Base-by-base conservation (phyloP, 805 yeast species). In the Metschnikowia kofuensis region DNA sequence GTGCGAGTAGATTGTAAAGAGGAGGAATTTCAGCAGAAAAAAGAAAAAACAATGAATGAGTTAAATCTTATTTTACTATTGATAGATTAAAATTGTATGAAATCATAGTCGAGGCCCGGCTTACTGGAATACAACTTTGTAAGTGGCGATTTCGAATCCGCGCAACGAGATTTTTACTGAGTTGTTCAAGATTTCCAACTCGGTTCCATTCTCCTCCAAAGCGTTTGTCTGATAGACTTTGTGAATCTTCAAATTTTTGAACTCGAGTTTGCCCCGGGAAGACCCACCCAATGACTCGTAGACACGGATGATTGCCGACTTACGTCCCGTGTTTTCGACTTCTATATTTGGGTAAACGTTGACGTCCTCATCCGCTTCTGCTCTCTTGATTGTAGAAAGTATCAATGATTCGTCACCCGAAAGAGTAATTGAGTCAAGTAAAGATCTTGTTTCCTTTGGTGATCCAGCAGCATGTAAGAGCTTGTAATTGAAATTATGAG, bases 201-300 rank as follows among this genome's bases (percentile, higher is more conserved):
- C 74, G 44, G 75, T 77, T 29, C 64, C 56, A 37, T 70, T 77
- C 41, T 79, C 77, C 59, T 85, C 90, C 61, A 85, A 68, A 27
- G 82, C 77, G 58, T 80, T 80, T 6, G 85, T 83, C 60, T 78
- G 76, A 61, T 63, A 70, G 7, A 85, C 83, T 46, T 69, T 65
- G 16, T 61, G 67, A 34, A 83, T 61, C 0, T 79, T 72, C 34
- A 77, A 65, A 10, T 57, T 45, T 15, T 68, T 65, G 32, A 85
- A 70, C 15, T 62, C 63, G 32, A 90, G 63, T 5, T 56, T 62
- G 1, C 87, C 91, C 4, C 59, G 62, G 1, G 87, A 74, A 45
- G 72, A 72, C 40, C 97, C 98, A 7, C 99, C 99, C 40, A 92
- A 73, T 0, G 96, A 71, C 62, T 92, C 99, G 67, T 90, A 92